A percentile compares a stretch with the other conserved stretches of the same genome.
These are phyloP conservation scores for Pneumocystis canis DNA, from an alignment of 1,139 yeast genomes.

Conservation along the genomic window DNA sequence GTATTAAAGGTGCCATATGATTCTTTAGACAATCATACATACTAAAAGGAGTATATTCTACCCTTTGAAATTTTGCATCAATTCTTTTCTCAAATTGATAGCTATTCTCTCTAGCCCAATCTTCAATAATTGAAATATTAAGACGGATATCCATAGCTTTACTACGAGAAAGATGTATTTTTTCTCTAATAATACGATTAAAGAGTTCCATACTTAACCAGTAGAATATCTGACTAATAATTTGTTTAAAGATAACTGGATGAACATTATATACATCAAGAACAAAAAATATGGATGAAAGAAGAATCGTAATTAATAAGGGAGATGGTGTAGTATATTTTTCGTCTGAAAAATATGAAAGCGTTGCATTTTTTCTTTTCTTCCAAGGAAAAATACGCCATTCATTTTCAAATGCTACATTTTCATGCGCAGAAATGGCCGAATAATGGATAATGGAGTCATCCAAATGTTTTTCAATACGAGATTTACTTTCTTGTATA, in stretches of 20 bases:
- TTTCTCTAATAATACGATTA: slow-evolving; percentile 52
- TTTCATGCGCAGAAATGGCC: slow-evolving; percentile 32
- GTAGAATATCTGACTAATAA: slow-evolving; percentile 63
- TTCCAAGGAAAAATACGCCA: slow-evolving; percentile 30
- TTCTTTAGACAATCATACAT: slow-evolving; percentile 37
- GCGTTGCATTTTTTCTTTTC: slow-evolving; percentile 41
- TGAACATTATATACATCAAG: slow-evolving; percentile 70
- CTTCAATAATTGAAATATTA: slow-evolving; percentile 73
- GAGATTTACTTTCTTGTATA: slow-evolving; percentile 27
- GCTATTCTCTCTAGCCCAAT: slow-evolving; percentile 80
- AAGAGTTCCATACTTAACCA: slow-evolving; percentile 63
- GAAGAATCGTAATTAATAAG: slow-evolving; percentile 62
- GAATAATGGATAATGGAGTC: slow-evolving; percentile 30
- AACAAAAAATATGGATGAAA: slow-evolving; percentile 79
- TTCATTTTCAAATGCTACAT: slow-evolving; percentile 29
- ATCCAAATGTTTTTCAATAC: slow-evolving; percentile 26
- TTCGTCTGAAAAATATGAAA: slow-evolving; percentile 54
- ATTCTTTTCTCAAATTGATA: slow-evolving; percentile 6
- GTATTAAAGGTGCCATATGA: slow-evolving; percentile 61
- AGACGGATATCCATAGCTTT: slow-evolving; percentile 82
- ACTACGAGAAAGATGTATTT: slow-evolving; percentile 58
- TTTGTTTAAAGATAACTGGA: slow-evolving; percentile 57
- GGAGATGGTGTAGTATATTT: slow-evolving; percentile 71
- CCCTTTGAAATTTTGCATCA: slow-evolving; percentile 12
- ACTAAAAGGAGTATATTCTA: slow-evolving; percentile 24